Conservation (phyloP, 2,329 filamentous ascomycete species). For the Malbranchea cinnamomea region DNA sequence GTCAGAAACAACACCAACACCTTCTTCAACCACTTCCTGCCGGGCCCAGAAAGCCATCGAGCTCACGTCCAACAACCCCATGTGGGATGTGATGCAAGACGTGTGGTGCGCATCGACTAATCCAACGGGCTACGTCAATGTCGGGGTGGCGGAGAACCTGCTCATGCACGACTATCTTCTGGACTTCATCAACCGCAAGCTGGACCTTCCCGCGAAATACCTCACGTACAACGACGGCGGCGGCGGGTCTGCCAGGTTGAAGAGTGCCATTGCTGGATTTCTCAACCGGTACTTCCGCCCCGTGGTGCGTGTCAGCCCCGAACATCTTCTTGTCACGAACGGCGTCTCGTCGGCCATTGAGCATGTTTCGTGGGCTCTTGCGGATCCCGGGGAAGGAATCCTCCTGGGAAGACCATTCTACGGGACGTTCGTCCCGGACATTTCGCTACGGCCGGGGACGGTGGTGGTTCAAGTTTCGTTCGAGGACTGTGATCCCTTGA, state of each 20-base stretch:
- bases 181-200: slow-evolving; percentile 24
- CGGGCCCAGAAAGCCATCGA: slow-evolving; percentile 9
- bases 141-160: slow-evolving; percentile 23
- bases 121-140: slow-evolving; percentile 18
- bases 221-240: slow-evolving; percentile 29
- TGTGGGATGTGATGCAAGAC: slow-evolving; percentile 34
- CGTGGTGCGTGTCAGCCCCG: slow-evolving; percentile 17
- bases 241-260: slow-evolving; percentile 24
- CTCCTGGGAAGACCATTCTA: slow-evolving; percentile 34
- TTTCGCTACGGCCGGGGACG: slow-evolving; percentile 29
- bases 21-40: slow-evolving; percentile 5
- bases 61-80: slow-evolving; percentile 10
- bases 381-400: slow-evolving; percentile 32
- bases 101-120: slow-evolving; percentile 30
- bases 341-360: slow-evolving; percentile 29
- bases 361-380: slow-evolving; percentile 29
- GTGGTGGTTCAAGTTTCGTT: slow-evolving; percentile 27
- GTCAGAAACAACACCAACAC: background rate
- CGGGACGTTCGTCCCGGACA: slow-evolving; percentile 34
- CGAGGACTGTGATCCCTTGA: slow-evolving; percentile 24
- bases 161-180: slow-evolving; percentile 25
- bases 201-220: slow-evolving; percentile 20
- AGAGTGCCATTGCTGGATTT: slow-evolving; percentile 25
- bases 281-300: slow-evolving; percentile 29
- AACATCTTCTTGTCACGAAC: slow-evolving; percentile 26